These are phyloP conservation scores for Cydonia oblonga DNA, from an alignment of 331 rosid species.

Conservation along the genomic window DNA sequence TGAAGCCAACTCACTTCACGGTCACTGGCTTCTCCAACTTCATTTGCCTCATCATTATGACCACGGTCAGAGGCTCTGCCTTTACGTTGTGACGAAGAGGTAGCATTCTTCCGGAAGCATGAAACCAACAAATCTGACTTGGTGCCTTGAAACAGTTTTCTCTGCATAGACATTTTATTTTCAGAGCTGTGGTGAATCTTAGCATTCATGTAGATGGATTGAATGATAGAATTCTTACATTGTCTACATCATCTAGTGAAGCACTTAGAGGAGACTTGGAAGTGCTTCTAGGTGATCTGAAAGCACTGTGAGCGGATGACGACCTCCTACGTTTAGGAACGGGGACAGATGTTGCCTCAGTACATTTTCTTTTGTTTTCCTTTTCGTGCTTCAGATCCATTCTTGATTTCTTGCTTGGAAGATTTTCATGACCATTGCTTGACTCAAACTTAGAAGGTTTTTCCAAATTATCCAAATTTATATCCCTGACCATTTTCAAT, in stretches of 20 bases:
- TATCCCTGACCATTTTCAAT: slow-evolving; percentile 59
- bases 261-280: slow-evolving; percentile 30
- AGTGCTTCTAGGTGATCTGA: slow-evolving; percentile 34
- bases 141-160: slow-evolving; percentile 29
- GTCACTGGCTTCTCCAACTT: slow-evolving; percentile 34
- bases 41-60: slow-evolving; percentile 29
- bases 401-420: slow-evolving; percentile 27
- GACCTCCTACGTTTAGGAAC: slow-evolving; percentile 58
- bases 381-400: slow-evolving; percentile 24
- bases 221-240: slow-evolving; percentile 13
- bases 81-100: slow-evolving; percentile 33
- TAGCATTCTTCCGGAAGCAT: slow-evolving; percentile 21
- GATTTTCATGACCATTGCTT: slow-evolving; percentile 65
- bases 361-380: slow-evolving; percentile 46
- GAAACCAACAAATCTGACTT: slow-evolving; percentile 46
- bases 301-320: slow-evolving; percentile 30
- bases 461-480: slow-evolving; percentile 49
- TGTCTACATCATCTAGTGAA: slow-evolving; percentile 25
- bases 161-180: slow-evolving; percentile 28
- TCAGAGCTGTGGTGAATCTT: slow-evolving; percentile 26
- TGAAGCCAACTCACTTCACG: slow-evolving; percentile 25
- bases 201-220: slow-evolving; percentile 16
- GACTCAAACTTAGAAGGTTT: slow-evolving; percentile 43
- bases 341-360: slow-evolving; percentile 34
- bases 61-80: slow-evolving; percentile 30